Evolutionary conservation across 202 grass and related monocot genomes (phyloP).

Genomic region (Brachypodium distachyon): DNA sequence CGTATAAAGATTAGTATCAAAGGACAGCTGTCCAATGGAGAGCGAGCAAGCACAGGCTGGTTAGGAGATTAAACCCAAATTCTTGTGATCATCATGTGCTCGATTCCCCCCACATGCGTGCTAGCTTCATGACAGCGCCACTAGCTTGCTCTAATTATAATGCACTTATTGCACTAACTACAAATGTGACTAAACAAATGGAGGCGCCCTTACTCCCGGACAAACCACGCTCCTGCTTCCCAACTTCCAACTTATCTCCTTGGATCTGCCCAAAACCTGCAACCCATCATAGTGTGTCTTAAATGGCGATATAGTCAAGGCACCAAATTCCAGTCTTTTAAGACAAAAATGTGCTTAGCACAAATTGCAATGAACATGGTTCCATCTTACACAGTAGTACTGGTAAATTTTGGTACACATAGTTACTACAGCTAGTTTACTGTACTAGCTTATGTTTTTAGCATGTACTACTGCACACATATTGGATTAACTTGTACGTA

Average conservation of each 20-base stretch:
- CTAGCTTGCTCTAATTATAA: conserved; percentile 23
- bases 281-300: conserved; percentile 15
- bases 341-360: neutral
- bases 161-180: neutral
- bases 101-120: conserved; percentile 40
- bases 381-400: neutral
- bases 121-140: conserved; percentile 23
- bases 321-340: neutral
- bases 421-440: neutral
- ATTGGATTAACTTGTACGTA: conserved; percentile 11
- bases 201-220: conserved; percentile 46
- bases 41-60: neutral
- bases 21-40: conserved; percentile 14
- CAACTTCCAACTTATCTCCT: conserved; percentile 45
- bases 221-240: conserved; percentile 49
- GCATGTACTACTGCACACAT: neutral
- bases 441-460: neutral
- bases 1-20: conserved; percentile 3
- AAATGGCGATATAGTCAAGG: conserved; percentile 6
- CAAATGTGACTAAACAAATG: conserved; percentile 28
- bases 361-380: neutral
- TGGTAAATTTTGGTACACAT: neutral
- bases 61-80: conserved; percentile 7
- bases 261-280: conserved; percentile 32
- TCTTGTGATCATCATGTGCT: conserved; percentile 33